These are phyloP conservation scores for Cinnamomum chago DNA, from an alignment of 164 flowering plant species.

Conservation along the genomic window DNA sequence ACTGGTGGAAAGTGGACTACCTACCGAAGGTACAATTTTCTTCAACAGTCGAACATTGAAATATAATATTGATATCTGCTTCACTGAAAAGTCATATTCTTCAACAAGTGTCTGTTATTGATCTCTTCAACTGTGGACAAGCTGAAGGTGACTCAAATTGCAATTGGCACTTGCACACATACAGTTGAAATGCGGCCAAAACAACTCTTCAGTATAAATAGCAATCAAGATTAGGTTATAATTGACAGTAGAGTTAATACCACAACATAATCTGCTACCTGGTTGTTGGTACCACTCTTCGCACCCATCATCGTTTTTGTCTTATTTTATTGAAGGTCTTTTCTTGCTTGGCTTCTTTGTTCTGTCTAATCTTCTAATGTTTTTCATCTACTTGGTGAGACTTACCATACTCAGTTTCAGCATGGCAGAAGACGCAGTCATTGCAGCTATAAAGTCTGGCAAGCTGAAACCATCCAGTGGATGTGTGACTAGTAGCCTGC, in stretches of 20 bases:
- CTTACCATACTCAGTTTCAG: slow-evolving; percentile 43
- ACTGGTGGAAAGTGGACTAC: slow-evolving; percentile 99
- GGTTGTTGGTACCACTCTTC: too few species aligned
- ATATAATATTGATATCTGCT: neutral
- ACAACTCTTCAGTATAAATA: neutral
- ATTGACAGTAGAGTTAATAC: neutral
- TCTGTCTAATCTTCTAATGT: neutral
- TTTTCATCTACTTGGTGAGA: neutral
- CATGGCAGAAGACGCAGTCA: slow-evolving; percentile 99
- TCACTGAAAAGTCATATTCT: neutral
- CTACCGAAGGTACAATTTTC: slow-evolving; percentile 59
- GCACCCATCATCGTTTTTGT: too few species aligned
- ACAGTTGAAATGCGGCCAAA: neutral
- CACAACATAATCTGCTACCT: neutral
- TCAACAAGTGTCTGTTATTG: neutral
- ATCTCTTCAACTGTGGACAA: neutral
- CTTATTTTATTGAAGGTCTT: neutral
- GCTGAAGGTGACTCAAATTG: neutral
- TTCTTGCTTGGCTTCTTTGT: neutral
- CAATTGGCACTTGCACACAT: neutral
- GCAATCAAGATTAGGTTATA: neutral
- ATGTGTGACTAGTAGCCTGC: slow-evolving; percentile 58
- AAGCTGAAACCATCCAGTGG: slow-evolving; percentile 60
- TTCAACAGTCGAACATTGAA: neutral
- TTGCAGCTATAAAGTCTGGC: slow-evolving; percentile 85